Evolutionary conservation across 2,329 filamentous ascomycete species (phyloP), one percentile per base, ranked within the genome.

Genomic region (Botryosphaeria dothidea): DNA sequence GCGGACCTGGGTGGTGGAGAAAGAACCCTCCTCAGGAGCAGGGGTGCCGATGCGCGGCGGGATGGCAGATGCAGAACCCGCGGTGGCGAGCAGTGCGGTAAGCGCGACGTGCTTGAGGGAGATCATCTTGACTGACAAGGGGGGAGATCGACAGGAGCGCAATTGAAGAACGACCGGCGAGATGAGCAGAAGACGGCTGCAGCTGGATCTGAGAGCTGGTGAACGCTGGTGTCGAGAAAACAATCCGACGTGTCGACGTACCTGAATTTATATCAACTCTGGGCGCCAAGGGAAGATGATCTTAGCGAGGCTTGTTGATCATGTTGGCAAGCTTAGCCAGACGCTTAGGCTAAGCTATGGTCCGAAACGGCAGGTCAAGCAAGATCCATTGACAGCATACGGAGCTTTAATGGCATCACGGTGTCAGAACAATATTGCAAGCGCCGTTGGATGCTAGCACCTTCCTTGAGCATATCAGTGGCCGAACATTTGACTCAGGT

Each of bases 1-100:
- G 62, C 71, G 66, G 60, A 77, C 73, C 65, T 78, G 75, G 38
- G 70, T 27, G 19, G 77, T 56, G 9, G 60, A 62, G 21, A 29
- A 31, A 1, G 60, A 38, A 45, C 60, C 60, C 13, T 17, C 49
- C 2, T 36, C 56, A 9, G 36, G 7, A 34, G 38, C 8, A 13
- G 54, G 54, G 25, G 43, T 41, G 8, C 56, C 56, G 23, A 60
- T 34, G 38, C 41, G 56, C 27, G 56, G 56, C 7, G 56, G 56
- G 27, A 60, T 60, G 38, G 7, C 38, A 34, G 56, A 46, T 23
- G 56, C 56, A 8, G 56, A 46, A 25, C 27, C 29, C 36, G 56
- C 56, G 25, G 56, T 9, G 38, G 56, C 56, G 27, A 60, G 56
- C 15, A 60, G 56, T 25, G 56, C 34, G 27, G 56, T 23, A 21